Evolutionary conservation across 2,329 filamentous ascomycete genomes (phyloP), one percentile per base, ranked within the genome.

Genomic region (Epichloe elymi): DNA sequence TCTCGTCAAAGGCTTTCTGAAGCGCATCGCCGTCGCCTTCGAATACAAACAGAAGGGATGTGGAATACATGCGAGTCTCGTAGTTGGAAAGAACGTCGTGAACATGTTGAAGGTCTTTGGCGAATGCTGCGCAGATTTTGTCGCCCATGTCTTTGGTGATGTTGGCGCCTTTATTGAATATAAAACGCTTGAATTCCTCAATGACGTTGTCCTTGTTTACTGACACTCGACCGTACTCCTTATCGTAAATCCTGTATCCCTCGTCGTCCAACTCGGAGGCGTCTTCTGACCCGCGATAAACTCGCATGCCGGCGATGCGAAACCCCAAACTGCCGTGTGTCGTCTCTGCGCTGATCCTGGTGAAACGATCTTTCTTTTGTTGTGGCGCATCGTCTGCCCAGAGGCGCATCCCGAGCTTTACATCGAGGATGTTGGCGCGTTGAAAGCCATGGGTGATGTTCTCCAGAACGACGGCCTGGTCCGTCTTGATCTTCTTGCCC

Each of bases 371-470:
- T 59, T 76, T 76, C 69, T 84, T 84, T 60, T 80, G 72, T 26
- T 65, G 58, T 0, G 77, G 74, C 23, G 80, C 80, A 55, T 82
- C 74, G 53, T 95, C 87, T 14, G 87, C 91, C 85, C 89, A 97
- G 5, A 98, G 71, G 35, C 87, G 79, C 47, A 82, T 77, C 42
- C 93, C 93, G 19, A 98, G 79, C 70, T 98, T 98, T 57, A 95
- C 79, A 63, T 98, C 93, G 52, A 98, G 73, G 7, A 98, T 88
- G 59, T 95, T 97, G 6, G 93, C 88, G 53, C 80, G 78, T 60
- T 78, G 79, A 72, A 90, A 97, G 1, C 88, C 88, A 56, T 79
- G 77, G 0, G 88, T 83, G 6, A 87, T 79, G 64, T 96, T 96
- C 63, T 90, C 85, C 30, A 97, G 73, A 12, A 95, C 89, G 17